A percentile compares a stretch with the other conserved stretches of the same genome.
Evolutionary conservation across 441 rosid species (phyloP).

Genomic region (Croton setiger): DNA sequence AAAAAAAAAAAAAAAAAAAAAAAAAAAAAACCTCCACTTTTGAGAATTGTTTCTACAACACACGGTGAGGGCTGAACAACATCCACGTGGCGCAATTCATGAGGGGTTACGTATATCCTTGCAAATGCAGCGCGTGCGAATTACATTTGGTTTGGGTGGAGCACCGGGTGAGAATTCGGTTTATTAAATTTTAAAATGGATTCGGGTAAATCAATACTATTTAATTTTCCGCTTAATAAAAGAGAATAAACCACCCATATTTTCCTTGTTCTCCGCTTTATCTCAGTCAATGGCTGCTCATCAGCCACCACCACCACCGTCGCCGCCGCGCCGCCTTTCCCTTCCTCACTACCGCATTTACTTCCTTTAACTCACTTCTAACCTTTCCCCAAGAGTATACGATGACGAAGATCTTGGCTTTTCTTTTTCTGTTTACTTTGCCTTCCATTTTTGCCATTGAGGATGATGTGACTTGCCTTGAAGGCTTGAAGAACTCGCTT

Average conservation of each 20-base stretch:
- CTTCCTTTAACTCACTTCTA: not conserved
- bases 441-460: conserved; percentile 21
- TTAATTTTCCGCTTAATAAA: too few species aligned
- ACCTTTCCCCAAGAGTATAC: not conserved
- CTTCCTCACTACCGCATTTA: not conserved
- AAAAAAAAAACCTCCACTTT: too few species aligned
- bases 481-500: conserved; percentile 43
- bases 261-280: too few species aligned
- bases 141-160: not conserved
- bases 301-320: not conserved
- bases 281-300: not conserved
- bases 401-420: not conserved
- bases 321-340: not conserved
- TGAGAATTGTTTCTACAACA: not conserved
- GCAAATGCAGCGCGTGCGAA: not conserved
- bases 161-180: too few species aligned
- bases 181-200: too few species aligned
- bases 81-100: conserved; percentile 14
- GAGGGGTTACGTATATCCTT: conserved; percentile 3
- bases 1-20: too few species aligned
- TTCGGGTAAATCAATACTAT: too few species aligned
- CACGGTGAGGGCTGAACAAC: not conserved
- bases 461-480: conserved; percentile 57
- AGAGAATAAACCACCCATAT: too few species aligned
- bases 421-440: not conserved